These are phyloP conservation scores for Escovopsis sp. DNA, from an alignment of 2,329 filamentous ascomycete species.

Conservation along the genomic window DNA sequence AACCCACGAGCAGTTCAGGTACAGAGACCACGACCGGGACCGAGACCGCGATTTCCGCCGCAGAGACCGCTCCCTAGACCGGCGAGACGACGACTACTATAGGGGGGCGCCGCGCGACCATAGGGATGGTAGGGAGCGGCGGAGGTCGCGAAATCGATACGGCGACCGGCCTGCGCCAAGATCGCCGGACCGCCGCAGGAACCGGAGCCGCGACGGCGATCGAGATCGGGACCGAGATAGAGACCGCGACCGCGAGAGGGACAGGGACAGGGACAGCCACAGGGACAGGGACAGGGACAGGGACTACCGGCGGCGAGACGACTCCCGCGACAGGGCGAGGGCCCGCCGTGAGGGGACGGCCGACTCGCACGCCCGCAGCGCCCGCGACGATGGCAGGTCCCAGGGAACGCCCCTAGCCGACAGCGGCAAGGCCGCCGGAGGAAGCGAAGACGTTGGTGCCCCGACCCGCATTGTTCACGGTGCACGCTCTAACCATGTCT, in stretches of 20 bases:
- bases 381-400: slow-evolving; percentile 46
- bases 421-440: slow-evolving; percentile 30
- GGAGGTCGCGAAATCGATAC: slow-evolving; percentile 47
- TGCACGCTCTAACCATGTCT: slow-evolving; percentile 11
- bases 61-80: slow-evolving; percentile 55
- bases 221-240: slow-evolving; percentile 38
- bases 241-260: slow-evolving; percentile 36
- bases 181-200: slow-evolving; percentile 44
- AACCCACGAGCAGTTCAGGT: slow-evolving; percentile 34
- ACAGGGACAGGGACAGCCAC: slow-evolving; percentile 43
- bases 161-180: slow-evolving; percentile 36
- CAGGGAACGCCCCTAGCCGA: slow-evolving; percentile 37
- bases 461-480: neutral
- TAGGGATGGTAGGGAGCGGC: slow-evolving; percentile 38
- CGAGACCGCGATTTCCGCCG: slow-evolving; percentile 45
- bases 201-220: slow-evolving; percentile 42
- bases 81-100: slow-evolving; percentile 50
- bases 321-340: slow-evolving; percentile 51
- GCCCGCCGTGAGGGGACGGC: slow-evolving; percentile 54
- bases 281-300: slow-evolving; percentile 40
- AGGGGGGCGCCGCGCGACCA: slow-evolving; percentile 45
- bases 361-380: slow-evolving; percentile 53
- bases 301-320: slow-evolving; percentile 59
- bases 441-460: slow-evolving; percentile 38
- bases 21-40: slow-evolving; percentile 36